A percentile compares a stretch with the other conserved stretches of the same genome.
Conservation (phyloP, 1,139 yeast species). For the Taiozyma sp. region DNA sequence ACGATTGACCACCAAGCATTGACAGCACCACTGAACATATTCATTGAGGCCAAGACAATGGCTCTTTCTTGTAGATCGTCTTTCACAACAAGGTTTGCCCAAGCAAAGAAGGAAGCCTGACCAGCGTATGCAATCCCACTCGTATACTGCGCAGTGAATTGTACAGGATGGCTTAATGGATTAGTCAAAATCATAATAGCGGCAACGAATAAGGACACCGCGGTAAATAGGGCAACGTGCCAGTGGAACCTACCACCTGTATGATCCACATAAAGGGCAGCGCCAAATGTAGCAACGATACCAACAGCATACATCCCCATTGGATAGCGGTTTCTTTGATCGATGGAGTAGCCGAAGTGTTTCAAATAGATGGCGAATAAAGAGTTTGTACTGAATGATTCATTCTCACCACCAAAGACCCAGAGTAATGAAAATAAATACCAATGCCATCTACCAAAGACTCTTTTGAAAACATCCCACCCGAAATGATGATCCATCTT, state of each 20-base stretch:
- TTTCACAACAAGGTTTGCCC: constrained; percentile 55
- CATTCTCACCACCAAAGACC: constrained; percentile 59
- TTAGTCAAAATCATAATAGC: constrained; percentile 37
- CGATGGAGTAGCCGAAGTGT: constrained; percentile 38
- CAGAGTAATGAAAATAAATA: constrained; percentile 50
- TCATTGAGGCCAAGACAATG: constrained; percentile 55
- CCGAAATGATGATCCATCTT: constrained; percentile 37
- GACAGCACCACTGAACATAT: constrained; percentile 57
- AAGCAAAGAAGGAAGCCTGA: constrained; percentile 53
- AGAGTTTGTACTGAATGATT: constrained; percentile 48
- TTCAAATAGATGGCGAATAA: constrained; percentile 49
- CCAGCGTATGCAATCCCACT: constrained; percentile 53
- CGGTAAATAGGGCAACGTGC: constrained; percentile 43
- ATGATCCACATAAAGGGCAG: constrained; percentile 44
- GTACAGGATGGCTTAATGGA: constrained; percentile 34
- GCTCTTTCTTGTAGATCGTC: constrained; percentile 55
- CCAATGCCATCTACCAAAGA: constrained; percentile 55
- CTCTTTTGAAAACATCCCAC: constrained; percentile 42
- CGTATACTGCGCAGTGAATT: constrained; percentile 51
- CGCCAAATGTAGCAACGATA: constrained; percentile 39
- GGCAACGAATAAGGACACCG: constrained; percentile 36
- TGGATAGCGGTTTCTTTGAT: constrained; percentile 49
- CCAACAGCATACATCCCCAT: constrained; percentile 57
- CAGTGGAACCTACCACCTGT: constrained; percentile 48
- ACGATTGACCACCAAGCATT: constrained; percentile 62